Percentiles rank a stretch among this genome's conserved stretches.
These are phyloP conservation scores for Inga laurina DNA, from an alignment of 306 rosid species.

Conservation along the genomic window DNA sequence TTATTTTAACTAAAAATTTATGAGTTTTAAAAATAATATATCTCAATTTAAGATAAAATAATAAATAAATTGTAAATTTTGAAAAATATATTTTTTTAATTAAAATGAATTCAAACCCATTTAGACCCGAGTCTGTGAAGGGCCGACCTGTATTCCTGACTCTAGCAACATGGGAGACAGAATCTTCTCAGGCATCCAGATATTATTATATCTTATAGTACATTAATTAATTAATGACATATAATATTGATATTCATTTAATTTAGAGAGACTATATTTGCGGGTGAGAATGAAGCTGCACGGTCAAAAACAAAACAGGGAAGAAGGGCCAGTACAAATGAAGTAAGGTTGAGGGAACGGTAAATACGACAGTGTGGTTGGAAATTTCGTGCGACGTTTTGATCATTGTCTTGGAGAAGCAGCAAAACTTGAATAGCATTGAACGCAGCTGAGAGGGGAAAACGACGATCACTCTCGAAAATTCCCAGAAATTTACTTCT, in stretches of 20 bases:
- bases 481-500: constrained; percentile 4
- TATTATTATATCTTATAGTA: background rate
- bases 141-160: no score
- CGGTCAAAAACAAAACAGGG: background rate
- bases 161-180: background rate
- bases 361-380: background rate
- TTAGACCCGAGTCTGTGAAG: no score
- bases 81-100: no score
- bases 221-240: background rate
- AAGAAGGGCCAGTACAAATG: background rate
- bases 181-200: background rate
- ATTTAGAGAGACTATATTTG: background rate
- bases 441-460: background rate
- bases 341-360: background rate
- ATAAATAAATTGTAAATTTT: no score
- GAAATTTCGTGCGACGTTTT: constrained; percentile 1
- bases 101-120: no score
- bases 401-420: background rate
- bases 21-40: no score
- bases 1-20: no score
- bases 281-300: background rate
- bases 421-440: background rate
- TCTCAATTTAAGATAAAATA: no score
- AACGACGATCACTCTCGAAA: constrained; percentile 4
- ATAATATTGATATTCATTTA: background rate